Percentiles rank a stretch among this genome's conserved stretches.
These are phyloP conservation scores for Magnusiomyces magnusii DNA, from an alignment of 1,139 yeast species.

Conservation along the genomic window DNA sequence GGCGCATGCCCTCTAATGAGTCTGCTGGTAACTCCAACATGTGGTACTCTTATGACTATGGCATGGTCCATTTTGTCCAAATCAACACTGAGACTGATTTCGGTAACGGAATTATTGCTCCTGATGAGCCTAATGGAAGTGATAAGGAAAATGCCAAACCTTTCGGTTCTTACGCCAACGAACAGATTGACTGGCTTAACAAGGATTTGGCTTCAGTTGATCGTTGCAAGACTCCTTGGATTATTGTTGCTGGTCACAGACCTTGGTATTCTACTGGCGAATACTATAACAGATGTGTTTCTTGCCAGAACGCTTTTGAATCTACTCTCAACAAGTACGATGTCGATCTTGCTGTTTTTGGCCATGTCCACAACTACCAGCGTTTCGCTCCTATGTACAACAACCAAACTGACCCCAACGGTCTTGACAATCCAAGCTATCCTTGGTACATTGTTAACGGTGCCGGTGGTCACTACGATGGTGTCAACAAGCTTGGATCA, in stretches of 20 bases:
- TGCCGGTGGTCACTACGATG: conserved; percentile 30
- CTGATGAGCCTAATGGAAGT: conserved; percentile 24
- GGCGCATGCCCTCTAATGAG: conserved; percentile 25
- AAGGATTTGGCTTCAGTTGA: conserved; percentile 37
- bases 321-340: conserved; percentile 22
- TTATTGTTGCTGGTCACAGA: conserved; percentile 34
- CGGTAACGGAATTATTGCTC: conserved; percentile 24
- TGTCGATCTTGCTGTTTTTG: conserved; percentile 28
- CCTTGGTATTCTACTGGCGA: conserved; percentile 30
- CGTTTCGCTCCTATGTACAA: conserved; percentile 24
- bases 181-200: conserved; percentile 35
- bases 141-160: conserved; percentile 23
- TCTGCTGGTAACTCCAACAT: conserved; percentile 24
- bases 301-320: conserved; percentile 29
- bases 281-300: conserved; percentile 20
- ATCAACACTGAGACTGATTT: conserved; percentile 30
- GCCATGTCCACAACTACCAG: conserved; percentile 30
- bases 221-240: conserved; percentile 30
- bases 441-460: conserved; percentile 32
- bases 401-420: conserved; percentile 24
- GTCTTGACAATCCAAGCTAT: conserved; percentile 26
- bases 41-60: conserved; percentile 33
- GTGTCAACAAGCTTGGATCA: conserved; percentile 22
- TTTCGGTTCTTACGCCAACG: conserved; percentile 22
- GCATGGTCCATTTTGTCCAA: conserved; percentile 29